Conservation (phyloP, 148 eudicot genomes). For the Rhododendron molle region DNA sequence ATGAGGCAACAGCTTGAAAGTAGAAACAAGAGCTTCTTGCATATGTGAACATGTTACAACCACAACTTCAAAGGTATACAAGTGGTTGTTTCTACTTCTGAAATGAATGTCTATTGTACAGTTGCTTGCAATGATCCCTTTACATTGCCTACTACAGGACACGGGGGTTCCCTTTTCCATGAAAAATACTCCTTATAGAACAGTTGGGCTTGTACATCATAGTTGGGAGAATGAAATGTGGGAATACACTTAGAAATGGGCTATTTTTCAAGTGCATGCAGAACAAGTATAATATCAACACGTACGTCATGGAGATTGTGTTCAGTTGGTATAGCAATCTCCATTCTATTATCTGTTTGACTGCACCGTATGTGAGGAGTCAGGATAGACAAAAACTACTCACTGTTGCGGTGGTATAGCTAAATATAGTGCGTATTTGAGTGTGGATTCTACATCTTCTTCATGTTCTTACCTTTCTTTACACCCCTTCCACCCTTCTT, state of each 20-base stretch:
- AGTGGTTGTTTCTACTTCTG: not conserved
- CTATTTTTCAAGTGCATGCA: not conserved
- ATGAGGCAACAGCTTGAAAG: slow-evolving; percentile 53
- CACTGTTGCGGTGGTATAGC: not conserved
- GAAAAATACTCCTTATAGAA: not conserved
- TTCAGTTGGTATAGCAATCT: not conserved
- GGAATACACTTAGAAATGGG: not conserved
- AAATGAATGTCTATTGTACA: not conserved
- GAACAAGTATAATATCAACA: not conserved
- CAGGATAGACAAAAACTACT: not conserved
- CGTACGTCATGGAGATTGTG: too few species aligned
- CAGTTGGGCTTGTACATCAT: not conserved
- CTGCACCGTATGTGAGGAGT: not conserved
- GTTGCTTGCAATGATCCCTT: not conserved
- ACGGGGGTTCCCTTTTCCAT: too few species aligned
- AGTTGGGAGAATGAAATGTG: not conserved
- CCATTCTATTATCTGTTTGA: not conserved
- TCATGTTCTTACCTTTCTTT: not conserved
- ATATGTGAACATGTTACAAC: slow-evolving; percentile 61
- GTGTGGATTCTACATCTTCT: not conserved
- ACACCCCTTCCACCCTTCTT: not conserved
- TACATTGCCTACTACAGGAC: not conserved
- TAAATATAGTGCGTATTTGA: not conserved
- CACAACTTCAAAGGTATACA: slow-evolving; percentile 72
- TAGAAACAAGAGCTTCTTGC: slow-evolving; percentile 81